Evolutionary conservation across 768 basidiomycete genomes (phyloP).

Genomic region (Leccinum disarticulatum): DNA sequence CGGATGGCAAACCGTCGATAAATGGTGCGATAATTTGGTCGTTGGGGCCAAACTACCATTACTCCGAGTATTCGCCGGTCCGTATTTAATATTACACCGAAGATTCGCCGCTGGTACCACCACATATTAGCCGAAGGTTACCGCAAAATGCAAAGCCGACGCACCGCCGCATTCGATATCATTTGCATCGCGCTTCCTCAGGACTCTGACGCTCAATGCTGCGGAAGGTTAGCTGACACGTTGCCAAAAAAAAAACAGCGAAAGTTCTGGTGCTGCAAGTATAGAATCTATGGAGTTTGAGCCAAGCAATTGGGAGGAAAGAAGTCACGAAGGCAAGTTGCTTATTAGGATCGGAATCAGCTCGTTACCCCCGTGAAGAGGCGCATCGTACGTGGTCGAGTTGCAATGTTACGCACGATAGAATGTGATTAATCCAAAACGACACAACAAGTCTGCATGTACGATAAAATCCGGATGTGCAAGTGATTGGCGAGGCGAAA

Average conservation of each 20-base stretch:
- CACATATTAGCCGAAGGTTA: neutral
- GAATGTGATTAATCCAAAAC: slow-evolving; percentile 10
- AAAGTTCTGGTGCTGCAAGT: neutral
- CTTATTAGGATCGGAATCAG: neutral
- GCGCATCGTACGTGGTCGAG: neutral
- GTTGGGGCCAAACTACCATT: neutral
- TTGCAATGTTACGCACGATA: neutral
- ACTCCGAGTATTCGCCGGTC: slow-evolving; percentile 1
- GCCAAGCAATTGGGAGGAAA: neutral
- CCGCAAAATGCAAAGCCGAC: neutral
- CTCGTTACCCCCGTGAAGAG: neutral
- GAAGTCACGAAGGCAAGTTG: neutral
- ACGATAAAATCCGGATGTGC: slow-evolving; percentile 12
- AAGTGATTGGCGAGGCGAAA: slow-evolving; percentile 1
- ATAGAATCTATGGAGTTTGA: neutral
- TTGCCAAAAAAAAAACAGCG: neutral
- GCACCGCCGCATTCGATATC: neutral
- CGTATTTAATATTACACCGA: slow-evolving; percentile 3
- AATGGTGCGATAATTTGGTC: too few species aligned
- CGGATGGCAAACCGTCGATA: too few species aligned
- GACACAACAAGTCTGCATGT: slow-evolving; percentile 22
- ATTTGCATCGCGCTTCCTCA: neutral
- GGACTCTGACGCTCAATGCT: neutral
- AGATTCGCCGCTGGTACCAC: slow-evolving; percentile 7
- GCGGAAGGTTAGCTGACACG: neutral